phyloP scores from a whole-genome alignment of 2,329 filamentous ascomycete genomes.

The Cercospora sojina region DNA sequence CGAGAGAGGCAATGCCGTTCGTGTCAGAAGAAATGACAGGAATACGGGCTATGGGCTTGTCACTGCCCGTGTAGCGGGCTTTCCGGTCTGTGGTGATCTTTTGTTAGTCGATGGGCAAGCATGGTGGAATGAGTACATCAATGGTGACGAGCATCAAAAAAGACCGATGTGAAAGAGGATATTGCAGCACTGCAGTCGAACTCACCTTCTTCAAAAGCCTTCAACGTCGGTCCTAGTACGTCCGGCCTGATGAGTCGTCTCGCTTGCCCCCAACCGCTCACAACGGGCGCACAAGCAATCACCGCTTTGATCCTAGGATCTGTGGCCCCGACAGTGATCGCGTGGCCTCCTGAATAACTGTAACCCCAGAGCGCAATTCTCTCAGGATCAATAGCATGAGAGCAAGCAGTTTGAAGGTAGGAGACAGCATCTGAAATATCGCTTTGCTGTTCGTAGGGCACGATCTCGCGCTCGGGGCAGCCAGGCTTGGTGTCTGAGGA shows the following conservation, averaged over 20 bases:
- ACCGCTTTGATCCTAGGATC: not conserved
- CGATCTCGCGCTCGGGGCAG: not conserved
- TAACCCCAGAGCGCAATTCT: conserved; percentile 1
- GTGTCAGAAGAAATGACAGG: not conserved
- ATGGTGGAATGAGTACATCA: not conserved
- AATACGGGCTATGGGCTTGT: not conserved
- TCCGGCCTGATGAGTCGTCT: not conserved
- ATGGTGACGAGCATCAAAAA: not conserved
- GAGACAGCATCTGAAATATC: not conserved
- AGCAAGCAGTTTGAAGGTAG: not conserved
- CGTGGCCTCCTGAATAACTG: not conserved
- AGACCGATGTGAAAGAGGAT: too few relatives aligned
- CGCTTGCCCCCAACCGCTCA: not conserved
- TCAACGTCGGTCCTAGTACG: not conserved
- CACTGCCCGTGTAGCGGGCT: not conserved
- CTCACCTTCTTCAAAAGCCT: not conserved
- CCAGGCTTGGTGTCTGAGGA: not conserved
- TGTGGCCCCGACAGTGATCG: not conserved
- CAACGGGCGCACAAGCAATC: not conserved
- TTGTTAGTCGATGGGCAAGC: not conserved
- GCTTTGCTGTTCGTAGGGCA: not conserved
- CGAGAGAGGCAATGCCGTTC: not conserved
- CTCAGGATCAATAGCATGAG: not conserved
- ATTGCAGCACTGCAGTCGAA: not conserved
- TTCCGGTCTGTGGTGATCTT: not conserved